Evolutionary conservation across 345 rosid genomes (phyloP), one percentile per base, ranked within the genome.

Genomic region (Lepidium didymum): DNA sequence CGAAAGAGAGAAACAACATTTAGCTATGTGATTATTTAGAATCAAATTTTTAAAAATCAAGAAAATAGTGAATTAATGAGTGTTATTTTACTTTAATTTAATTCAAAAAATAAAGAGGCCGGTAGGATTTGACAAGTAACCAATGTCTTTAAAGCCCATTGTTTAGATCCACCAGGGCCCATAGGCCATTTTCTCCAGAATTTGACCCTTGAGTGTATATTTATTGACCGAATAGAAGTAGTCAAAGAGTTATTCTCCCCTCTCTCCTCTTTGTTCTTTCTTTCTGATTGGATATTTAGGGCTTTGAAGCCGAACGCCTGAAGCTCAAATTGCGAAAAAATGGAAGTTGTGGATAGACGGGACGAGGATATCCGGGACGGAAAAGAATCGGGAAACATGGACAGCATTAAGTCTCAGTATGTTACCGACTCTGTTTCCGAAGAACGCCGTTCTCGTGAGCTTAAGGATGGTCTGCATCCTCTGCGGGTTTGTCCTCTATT

Each of bases 401-500:
- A 58, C 12, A 56, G 8, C 73, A 63, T 37, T 3, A 69, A 75
- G 62, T 70, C 72, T 38, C 73, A 65, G 27, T 70, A 66, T 13
- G 66, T n/a, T 31, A 19, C 69, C 13, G 73, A 74, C 63, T 56
- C 75, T 14, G 35, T 50, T 46, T 49, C 73, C 49, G 86, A 87
- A 64, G 91, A 92, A 73, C 88, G 91, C 76, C 82, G 79, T 31
- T 81, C 90, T 38, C 90, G 84, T 37, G 96, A 88, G 13, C 91
- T 86, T 75, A 90, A 93, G 69, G 88, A 86, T 72, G 82, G 92
- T 36, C 76, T 89, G 33, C 97, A 94, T 74, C 95, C 99, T 73
- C 95, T 94, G 51, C 87, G 87, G 97, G 97, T 92, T 38, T 57
- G 54, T 59, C 58, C 3, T 49, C 56, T 40, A 3, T 7, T 8